A percentile compares a stretch with the other conserved stretches of the same genome.
phyloP scores from a whole-genome alignment of 2,329 filamentous ascomycete species.

The Neoscytalidium dimidiatum region DNA sequence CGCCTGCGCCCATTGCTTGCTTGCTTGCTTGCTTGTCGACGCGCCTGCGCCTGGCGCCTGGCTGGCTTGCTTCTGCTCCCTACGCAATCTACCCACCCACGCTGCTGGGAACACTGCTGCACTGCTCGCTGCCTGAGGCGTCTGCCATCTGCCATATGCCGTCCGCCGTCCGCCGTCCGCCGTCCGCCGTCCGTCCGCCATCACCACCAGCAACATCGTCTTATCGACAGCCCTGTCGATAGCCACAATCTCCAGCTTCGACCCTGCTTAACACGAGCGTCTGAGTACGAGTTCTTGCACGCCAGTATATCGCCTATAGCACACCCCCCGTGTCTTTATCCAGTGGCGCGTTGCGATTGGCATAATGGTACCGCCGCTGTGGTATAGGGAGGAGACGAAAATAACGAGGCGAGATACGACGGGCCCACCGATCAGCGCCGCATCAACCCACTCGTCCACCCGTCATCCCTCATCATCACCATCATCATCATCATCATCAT shows the following conservation, averaged over 20 bases:
- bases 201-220: neutral
- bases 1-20: neutral
- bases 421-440: neutral
- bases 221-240: neutral
- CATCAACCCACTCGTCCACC: neutral
- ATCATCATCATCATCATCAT: too few relatives aligned
- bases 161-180: neutral
- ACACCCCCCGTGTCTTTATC: neutral
- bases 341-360: neutral
- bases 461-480: neutral
- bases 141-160: too few relatives aligned
- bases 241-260: neutral
- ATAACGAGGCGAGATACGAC: conserved; percentile 9
- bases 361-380: neutral
- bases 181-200: neutral
- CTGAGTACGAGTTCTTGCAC: neutral
- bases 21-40: too few relatives aligned
- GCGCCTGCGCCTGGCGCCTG: too few relatives aligned
- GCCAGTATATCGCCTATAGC: neutral
- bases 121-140: neutral
- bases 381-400: neutral
- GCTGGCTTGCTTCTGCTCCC: too few relatives aligned
- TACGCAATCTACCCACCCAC: too few relatives aligned
- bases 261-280: neutral
- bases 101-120: neutral